Base-by-base conservation (phyloP, 2,329 filamentous ascomycete species). In the Colletotrichum karsti region DNA sequence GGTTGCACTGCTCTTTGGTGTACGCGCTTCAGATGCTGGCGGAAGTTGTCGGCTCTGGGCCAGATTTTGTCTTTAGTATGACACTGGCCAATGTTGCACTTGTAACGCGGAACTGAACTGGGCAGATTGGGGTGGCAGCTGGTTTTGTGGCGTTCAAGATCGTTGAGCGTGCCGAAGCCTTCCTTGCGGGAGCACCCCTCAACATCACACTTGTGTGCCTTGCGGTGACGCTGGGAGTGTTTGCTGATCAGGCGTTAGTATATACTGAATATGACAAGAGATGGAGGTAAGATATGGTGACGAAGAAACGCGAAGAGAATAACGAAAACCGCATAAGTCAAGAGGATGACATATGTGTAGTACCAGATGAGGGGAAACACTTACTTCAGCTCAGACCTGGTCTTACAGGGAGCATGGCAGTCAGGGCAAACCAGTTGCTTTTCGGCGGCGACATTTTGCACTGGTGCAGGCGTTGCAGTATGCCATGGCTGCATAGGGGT, bases 1-100 rank as follows among this genome's bases (percentile, higher is more conserved):
- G 76, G 67, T 4, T 67, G 63, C 9, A 84, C 75, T 1, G 75
- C 28, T 3, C 77, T 76, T 0, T 71, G 69, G 76, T 97, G 94
- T 73, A 93, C 89, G 10, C 91, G 87, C 55, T 81, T 83, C 50
- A 97, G 84, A 75, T 98, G 95, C 37, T 91, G 89, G 69, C 91
- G 91, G 77, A 97, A 97, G 74, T 98, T 98, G 78, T 98, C 95
- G 56, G 91, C 83, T 22, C 95, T 88, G 1, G 92, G 91, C 93
- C 93, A 97, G 37, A 85, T 81, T 76, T 97, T 97, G 1, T 82
- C 82, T 69, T 84, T 90, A 24, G 82, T 86, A 24, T 80, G 83
- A 73, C 92, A 94, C 15, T 80, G 74, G 7, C 79, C 78, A 6
- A 87, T 80, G 56, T 83, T 84, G 75, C 93, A 96, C 63, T 84